Evolutionary conservation across 768 basidiomycete genomes (phyloP).

Genomic region (Collybia sp.): DNA sequence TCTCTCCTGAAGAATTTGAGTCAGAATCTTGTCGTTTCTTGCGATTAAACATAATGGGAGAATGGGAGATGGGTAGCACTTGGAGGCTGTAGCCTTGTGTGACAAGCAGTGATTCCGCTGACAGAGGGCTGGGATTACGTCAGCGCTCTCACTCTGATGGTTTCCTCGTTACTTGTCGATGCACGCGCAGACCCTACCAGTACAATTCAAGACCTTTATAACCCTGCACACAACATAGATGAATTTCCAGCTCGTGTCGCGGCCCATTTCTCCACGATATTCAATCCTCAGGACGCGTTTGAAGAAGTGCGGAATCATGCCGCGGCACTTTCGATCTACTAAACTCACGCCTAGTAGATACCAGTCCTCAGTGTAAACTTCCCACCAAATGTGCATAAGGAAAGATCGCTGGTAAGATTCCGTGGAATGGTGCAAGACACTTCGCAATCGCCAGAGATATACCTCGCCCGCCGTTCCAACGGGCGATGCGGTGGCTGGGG

Average conservation of each 20-base stretch:
- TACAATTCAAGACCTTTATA: conserved; percentile 46
- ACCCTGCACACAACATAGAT: conserved; percentile 19
- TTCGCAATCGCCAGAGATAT: conserved; percentile 67
- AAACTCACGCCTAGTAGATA: conserved; percentile 37
- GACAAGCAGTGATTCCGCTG: conserved; percentile 3
- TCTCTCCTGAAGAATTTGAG: conserved; percentile 40
- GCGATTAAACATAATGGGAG: conserved; percentile 47
- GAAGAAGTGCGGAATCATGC: conserved; percentile 24
- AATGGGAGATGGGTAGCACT: conserved; percentile 1
- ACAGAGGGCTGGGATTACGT: conserved; percentile 20
- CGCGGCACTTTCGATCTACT: neutral
- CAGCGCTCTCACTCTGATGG: conserved; percentile 37
- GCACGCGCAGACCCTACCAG: conserved; percentile 45
- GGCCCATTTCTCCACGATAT: conserved; percentile 40
- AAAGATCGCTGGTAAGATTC: conserved; percentile 65
- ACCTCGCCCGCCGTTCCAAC: conserved; percentile 43
- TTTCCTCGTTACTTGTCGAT: conserved; percentile 42
- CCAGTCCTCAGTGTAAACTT: conserved; percentile 42
- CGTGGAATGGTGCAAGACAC: conserved; percentile 83
- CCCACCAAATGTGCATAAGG: conserved; percentile 45
- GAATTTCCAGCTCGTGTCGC: conserved; percentile 39
- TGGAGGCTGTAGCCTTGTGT: conserved; percentile 1
- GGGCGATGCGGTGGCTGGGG: conserved; percentile 75
- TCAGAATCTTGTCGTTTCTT: conserved; percentile 37
- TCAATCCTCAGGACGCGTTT: conserved; percentile 34